These are phyloP conservation scores for Neurospora tetrasperma DNA, from an alignment of 495 filamentous ascomycete genomes.

Conservation along the genomic window DNA sequence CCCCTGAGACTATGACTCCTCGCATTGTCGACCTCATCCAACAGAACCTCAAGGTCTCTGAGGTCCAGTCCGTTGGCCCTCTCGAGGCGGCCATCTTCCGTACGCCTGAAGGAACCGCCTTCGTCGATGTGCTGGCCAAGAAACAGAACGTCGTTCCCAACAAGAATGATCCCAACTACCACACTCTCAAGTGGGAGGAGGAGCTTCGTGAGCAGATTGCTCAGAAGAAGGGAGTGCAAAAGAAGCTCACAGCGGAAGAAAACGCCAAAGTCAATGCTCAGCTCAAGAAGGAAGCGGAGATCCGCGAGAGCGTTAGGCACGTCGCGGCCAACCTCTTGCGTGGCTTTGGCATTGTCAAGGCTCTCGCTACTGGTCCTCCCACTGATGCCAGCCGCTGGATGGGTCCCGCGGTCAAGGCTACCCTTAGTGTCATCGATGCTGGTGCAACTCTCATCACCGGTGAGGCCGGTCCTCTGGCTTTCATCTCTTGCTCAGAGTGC, in stretches of 20 bases:
- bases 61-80: slow-evolving; percentile 61
- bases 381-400: slow-evolving; percentile 82
- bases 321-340: slow-evolving; percentile 60
- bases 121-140: slow-evolving; percentile 79
- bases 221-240: slow-evolving; percentile 81
- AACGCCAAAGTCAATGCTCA: slow-evolving; percentile 85
- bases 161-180: slow-evolving; percentile 84
- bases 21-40: slow-evolving; percentile 63
- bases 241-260: slow-evolving; percentile 84
- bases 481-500: slow-evolving; percentile 63
- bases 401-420: slow-evolving; percentile 57
- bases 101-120: slow-evolving; percentile 75
- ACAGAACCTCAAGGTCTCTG: slow-evolving; percentile 54
- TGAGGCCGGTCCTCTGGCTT: slow-evolving; percentile 66
- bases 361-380: slow-evolving; percentile 74
- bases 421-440: slow-evolving; percentile 62
- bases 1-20: slow-evolving; percentile 71
- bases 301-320: slow-evolving; percentile 57
- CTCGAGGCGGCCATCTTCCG: slow-evolving; percentile 85
- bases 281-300: slow-evolving; percentile 71
- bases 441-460: slow-evolving; percentile 75
- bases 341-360: slow-evolving; percentile 74
- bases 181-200: slow-evolving; percentile 93
- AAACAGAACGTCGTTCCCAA: slow-evolving; percentile 60
- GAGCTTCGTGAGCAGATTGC: slow-evolving; percentile 83